Evolutionary conservation across 1,284 basidiomycete species (phyloP).

Genomic region (Chalciporus piperatoides): DNA sequence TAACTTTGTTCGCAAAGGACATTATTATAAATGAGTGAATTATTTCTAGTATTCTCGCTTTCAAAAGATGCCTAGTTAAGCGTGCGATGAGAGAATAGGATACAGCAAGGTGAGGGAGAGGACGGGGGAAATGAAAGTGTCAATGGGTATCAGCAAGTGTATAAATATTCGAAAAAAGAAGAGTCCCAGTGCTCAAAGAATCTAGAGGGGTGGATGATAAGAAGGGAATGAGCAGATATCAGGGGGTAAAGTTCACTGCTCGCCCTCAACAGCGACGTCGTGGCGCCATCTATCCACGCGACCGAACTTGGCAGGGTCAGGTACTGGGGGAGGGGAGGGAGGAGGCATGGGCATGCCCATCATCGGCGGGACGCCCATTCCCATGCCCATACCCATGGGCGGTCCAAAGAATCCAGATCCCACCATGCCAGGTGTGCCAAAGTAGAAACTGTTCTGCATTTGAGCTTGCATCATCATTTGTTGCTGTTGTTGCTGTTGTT

Average conservation of each 20-base stretch:
- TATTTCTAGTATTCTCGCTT: slow-evolving; percentile 27
- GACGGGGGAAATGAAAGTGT: neutral
- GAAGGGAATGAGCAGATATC: no score
- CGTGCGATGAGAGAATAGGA: slow-evolving; percentile 3
- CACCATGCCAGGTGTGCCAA: slow-evolving; percentile 63
- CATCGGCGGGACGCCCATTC: slow-evolving; percentile 40
- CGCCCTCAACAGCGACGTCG: slow-evolving; percentile 68
- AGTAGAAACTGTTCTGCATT: slow-evolving; percentile 70
- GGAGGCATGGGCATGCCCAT: slow-evolving; percentile 52
- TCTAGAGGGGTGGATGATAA: slow-evolving; percentile 1
- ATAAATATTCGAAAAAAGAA: slow-evolving; percentile 12
- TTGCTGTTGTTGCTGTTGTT: slow-evolving; percentile 46
- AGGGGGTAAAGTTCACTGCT: slow-evolving; percentile 24
- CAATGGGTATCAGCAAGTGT: neutral
- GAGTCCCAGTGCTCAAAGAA: slow-evolving; percentile 11
- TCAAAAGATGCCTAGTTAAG: neutral
- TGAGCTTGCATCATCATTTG: slow-evolving; percentile 75
- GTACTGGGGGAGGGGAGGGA: slow-evolving; percentile 58
- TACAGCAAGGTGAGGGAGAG: neutral
- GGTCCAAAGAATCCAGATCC: slow-evolving; percentile 57
- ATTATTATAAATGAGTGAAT: slow-evolving; percentile 31
- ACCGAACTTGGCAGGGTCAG: slow-evolving; percentile 61
- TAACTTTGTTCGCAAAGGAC: slow-evolving; percentile 36
- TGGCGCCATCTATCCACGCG: slow-evolving; percentile 76
- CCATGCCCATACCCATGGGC: slow-evolving; percentile 38